Percentiles rank a stretch among this genome's conserved stretches.
Evolutionary conservation across 768 basidiomycete genomes (phyloP).

Genomic region (Floccularia luteovirens): DNA sequence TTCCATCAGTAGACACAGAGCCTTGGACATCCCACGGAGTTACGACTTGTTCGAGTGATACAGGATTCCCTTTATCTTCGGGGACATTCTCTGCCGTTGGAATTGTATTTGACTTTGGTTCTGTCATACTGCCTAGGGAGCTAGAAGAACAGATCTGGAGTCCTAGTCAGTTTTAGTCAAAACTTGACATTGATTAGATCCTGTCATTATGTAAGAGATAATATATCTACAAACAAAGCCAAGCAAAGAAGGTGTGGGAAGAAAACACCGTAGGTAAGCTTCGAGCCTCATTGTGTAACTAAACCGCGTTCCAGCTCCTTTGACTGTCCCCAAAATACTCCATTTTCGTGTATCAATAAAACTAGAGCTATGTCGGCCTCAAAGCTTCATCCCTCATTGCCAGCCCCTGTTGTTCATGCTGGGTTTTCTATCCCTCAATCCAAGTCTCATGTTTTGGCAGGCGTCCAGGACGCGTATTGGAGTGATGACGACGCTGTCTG

Average conservation of each 20-base stretch:
- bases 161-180: no score
- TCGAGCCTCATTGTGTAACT: slow-evolving; percentile 21
- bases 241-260: slow-evolving; percentile 21
- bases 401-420: slow-evolving; percentile 68
- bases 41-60: slow-evolving; percentile 60
- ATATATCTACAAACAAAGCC: slow-evolving; percentile 17
- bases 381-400: slow-evolving; percentile 55
- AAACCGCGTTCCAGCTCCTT: slow-evolving; percentile 16
- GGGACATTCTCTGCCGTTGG: no score
- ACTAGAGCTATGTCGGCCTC: slow-evolving; percentile 46
- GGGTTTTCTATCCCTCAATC: slow-evolving; percentile 68
- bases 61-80: no score
- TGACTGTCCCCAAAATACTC: no score
- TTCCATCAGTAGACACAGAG: slow-evolving; percentile 78
- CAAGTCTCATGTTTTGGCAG: slow-evolving; percentile 81
- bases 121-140: no score
- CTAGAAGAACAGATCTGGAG: no score
- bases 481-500: slow-evolving; percentile 84
- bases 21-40: slow-evolving; percentile 99
- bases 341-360: no score
- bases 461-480: slow-evolving; percentile 96
- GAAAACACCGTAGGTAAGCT: slow-evolving; percentile 11
- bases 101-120: no score
- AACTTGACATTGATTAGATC: not conserved
- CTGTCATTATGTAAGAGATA: slow-evolving; percentile 8